A percentile compares a stretch with the other conserved stretches of the same genome.
Conservation (phyloP, 768 basidiomycete genomes). For the Amylocystis lapponica region DNA sequence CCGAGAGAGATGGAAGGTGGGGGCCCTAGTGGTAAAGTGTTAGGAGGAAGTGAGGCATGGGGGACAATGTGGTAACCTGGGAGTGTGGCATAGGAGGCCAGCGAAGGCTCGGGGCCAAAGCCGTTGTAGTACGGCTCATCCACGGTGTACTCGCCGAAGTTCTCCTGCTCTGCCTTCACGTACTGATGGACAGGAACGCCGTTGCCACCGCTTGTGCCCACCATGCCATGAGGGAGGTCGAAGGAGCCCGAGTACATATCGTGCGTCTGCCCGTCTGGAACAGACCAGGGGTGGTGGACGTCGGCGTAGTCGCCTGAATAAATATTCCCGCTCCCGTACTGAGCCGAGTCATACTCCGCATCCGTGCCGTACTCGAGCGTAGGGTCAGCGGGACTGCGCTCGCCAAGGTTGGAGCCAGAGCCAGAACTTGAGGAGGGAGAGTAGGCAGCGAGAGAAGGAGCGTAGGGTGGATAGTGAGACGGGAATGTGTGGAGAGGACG, state of each 20-base stretch:
- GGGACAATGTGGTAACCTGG: background rate
- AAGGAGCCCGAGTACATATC: too few relatives aligned
- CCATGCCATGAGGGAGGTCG: too few relatives aligned
- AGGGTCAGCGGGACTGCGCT: background rate
- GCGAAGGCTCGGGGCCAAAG: background rate
- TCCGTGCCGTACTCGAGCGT: background rate
- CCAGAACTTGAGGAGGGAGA: slow-evolving; percentile 10
- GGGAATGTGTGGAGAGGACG: slow-evolving; percentile 9
- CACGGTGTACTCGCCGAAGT: background rate
- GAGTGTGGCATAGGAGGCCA: background rate
- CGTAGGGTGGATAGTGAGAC: background rate
- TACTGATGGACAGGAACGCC: too few relatives aligned
- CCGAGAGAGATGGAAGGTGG: background rate
- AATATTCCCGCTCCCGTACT: too few relatives aligned
- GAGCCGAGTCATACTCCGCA: background rate
- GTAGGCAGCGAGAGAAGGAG: background rate
- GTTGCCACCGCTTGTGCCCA: too few relatives aligned
- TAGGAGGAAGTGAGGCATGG: background rate
- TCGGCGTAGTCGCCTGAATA: too few relatives aligned
- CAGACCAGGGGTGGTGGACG: too few relatives aligned
- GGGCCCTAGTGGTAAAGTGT: background rate
- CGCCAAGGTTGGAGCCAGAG: background rate
- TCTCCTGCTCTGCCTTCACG: background rate
- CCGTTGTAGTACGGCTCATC: too few relatives aligned
- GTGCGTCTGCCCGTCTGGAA: too few relatives aligned